phyloP scores from a whole-genome alignment of 257 asterid species.

The Lantana camara region DNA sequence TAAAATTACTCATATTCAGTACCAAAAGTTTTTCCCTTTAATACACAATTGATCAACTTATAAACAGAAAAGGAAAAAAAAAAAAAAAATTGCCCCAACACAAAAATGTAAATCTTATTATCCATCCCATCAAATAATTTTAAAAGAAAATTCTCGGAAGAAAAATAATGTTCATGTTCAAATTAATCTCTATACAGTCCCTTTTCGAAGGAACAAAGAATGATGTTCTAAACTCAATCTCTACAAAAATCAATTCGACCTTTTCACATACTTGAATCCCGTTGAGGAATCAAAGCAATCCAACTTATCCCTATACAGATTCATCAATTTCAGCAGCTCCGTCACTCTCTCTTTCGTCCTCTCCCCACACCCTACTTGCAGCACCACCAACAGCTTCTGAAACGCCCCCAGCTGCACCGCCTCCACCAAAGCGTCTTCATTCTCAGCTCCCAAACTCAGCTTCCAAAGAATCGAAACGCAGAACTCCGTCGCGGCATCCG shows the following conservation, averaged over 20 bases:
- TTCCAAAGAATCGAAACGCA: constrained; percentile 65
- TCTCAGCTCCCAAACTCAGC: constrained; percentile 41
- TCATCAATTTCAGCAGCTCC: constrained; percentile 71
- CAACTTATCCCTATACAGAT: constrained; percentile 50
- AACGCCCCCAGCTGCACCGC: constrained; percentile 75
- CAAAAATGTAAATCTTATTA: too few relatives aligned
- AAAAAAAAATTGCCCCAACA: too few relatives aligned
- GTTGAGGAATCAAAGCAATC: constrained; percentile 67
- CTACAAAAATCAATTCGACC: constrained; percentile 34
- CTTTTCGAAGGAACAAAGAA: not conserved
- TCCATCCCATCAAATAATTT: too few relatives aligned
- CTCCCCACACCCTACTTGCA: constrained; percentile 72
- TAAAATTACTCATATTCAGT: too few relatives aligned
- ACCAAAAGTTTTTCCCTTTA: too few relatives aligned
- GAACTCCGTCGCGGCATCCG: constrained; percentile 56
- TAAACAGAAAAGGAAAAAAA: not conserved
- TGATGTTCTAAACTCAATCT: constrained; percentile 6
- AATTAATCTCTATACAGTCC: not conserved
- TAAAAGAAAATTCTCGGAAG: too few relatives aligned
- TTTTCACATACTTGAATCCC: constrained; percentile 65
- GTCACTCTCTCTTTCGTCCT: constrained; percentile 63
- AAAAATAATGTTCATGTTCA: too few relatives aligned
- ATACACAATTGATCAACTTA: too few relatives aligned
- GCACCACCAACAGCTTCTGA: constrained; percentile 73
- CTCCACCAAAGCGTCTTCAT: constrained; percentile 46